These are phyloP conservation scores for Chytriomyces hyalinus DNA, from an alignment of 192 early-diverging fungal species.

Conservation along the genomic window DNA sequence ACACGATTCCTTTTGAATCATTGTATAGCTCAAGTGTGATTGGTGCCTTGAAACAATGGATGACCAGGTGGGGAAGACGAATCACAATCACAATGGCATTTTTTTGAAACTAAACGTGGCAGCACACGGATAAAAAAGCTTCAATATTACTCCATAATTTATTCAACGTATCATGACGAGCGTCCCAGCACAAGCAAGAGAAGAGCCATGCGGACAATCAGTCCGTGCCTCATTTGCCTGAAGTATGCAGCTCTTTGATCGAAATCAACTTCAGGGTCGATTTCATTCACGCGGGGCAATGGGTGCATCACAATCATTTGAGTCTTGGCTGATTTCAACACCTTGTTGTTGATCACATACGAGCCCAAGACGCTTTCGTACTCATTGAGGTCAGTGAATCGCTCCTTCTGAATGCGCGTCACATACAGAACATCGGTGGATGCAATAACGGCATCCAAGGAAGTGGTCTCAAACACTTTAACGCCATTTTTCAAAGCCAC, in stretches of 20 bases:
- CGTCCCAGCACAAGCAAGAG: constrained; percentile 76
- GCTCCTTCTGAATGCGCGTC: constrained; percentile 95
- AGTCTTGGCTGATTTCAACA: constrained; percentile 84
- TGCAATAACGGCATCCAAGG: constrained; percentile 79
- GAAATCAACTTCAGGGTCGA: constrained; percentile 97
- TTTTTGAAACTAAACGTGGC: no score
- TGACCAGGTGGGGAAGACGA: no score
- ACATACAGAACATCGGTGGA: constrained; percentile 95
- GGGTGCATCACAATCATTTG: constrained; percentile 99
- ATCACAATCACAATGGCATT: no score
- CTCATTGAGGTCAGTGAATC: constrained; percentile 76
- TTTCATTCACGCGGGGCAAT: constrained; percentile 91
- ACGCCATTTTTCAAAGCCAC: constrained; percentile 52
- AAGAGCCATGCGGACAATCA: constrained; percentile 98
- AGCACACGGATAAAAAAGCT: no score
- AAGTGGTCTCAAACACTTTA: constrained; percentile 67
- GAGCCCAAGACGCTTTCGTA: constrained; percentile 79
- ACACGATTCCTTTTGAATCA: no score
- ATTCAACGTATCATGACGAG: constrained; percentile 1
- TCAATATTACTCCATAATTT: no score
- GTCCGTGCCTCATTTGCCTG: constrained; percentile 96
- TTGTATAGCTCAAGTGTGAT: no score
- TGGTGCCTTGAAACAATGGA: no score
- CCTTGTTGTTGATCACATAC: constrained; percentile 87
- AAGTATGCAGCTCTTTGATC: constrained; percentile 98